These are phyloP conservation scores for Sanghuangporus sanghuang DNA, from an alignment of 1,284 basidiomycete genomes.

Conservation along the genomic window DNA sequence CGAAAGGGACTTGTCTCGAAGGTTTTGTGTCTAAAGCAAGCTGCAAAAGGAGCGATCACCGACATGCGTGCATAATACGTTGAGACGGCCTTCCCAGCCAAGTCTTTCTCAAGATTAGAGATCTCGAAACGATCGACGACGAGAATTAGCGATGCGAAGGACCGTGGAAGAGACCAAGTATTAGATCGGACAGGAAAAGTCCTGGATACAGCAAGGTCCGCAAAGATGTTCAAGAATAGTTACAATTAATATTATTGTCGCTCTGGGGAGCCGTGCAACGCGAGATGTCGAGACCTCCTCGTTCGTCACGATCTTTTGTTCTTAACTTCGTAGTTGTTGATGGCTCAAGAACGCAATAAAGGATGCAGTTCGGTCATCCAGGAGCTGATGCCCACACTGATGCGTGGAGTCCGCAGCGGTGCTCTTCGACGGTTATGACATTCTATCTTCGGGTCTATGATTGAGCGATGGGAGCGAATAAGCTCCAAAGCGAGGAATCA, in stretches of 20 bases:
- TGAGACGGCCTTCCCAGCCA: not conserved
- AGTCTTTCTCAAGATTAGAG: not conserved
- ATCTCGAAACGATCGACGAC: not conserved
- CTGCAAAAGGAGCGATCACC: not conserved
- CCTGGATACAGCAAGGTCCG: not conserved
- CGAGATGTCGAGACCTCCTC: too few relatives aligned
- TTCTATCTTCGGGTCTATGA: not conserved
- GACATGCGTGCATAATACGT: not conserved
- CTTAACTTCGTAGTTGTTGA: too few relatives aligned
- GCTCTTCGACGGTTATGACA: not conserved
- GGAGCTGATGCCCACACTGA: not conserved
- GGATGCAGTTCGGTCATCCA: too few relatives aligned
- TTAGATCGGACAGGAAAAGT: not conserved
- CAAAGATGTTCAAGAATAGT: not conserved
- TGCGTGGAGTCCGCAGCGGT: not conserved
- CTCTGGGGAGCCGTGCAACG: not conserved
- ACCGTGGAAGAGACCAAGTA: not conserved
- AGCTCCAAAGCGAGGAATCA: not conserved
- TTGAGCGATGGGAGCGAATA: not conserved
- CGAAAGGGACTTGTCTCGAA: not conserved
- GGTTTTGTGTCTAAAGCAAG: not conserved
- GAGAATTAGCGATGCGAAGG: not conserved
- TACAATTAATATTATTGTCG: not conserved
- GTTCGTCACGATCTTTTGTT: too few relatives aligned
- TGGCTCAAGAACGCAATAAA: too few relatives aligned